A percentile compares a stretch with the other conserved stretches of the same genome.
These are phyloP conservation scores for Cenchrus purpureus DNA, from an alignment of 176 grass and related monocot genomes.

Conservation along the genomic window DNA sequence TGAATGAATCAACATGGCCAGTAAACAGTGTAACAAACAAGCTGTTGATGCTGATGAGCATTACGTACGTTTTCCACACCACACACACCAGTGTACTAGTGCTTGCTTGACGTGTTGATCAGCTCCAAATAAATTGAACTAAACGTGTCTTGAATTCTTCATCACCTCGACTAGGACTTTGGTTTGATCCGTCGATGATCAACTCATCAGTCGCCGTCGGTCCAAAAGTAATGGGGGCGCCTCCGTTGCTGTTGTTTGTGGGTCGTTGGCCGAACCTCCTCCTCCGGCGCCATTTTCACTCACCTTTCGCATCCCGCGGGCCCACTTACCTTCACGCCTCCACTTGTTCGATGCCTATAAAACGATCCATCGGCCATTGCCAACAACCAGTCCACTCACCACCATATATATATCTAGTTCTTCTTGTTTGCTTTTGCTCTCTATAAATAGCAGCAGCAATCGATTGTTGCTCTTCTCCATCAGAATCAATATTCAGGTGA, in stretches of 20 bases:
- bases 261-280: conserved; percentile 49
- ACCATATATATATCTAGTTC: too few relatives aligned
- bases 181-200: background rate
- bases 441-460: background rate
- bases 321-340: conserved; percentile 46
- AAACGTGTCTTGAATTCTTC: background rate
- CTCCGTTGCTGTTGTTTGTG: conserved; percentile 30
- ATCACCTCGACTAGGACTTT: background rate
- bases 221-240: conserved; percentile 51
- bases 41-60: background rate
- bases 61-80: too few relatives aligned
- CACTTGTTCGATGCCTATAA: conserved; percentile 42
- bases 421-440: background rate
- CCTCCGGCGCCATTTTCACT: background rate
- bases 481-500: background rate
- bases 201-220: background rate
- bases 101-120: conserved; percentile 6
- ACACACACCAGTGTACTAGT: too few relatives aligned
- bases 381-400: conserved; percentile 24
- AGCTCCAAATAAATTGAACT: background rate
- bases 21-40: background rate
- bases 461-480: background rate
- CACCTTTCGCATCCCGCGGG: background rate
- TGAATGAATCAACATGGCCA: background rate
- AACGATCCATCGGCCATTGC: background rate